Percentiles rank a stretch among this genome's conserved stretches.
These are phyloP conservation scores for Psilocybe tampanensis DNA, from an alignment of 768 basidiomycete genomes.

Conservation along the genomic window DNA sequence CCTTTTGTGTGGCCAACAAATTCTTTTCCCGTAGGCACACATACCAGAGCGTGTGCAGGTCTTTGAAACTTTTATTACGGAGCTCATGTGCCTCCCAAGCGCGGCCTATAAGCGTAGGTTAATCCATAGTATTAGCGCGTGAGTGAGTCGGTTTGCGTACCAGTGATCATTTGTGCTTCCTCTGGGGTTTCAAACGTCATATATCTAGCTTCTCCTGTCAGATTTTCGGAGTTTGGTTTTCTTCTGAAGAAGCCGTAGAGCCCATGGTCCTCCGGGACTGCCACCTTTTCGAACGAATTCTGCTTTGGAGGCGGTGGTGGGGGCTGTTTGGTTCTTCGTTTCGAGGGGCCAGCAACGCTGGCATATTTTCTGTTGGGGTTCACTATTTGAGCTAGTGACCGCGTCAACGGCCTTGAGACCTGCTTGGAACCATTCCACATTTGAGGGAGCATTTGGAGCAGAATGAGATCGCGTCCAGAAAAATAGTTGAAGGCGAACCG, in stretches of 20 bases:
- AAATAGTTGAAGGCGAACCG: not conserved
- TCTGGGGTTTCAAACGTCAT: constrained; percentile 47
- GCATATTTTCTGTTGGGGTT: constrained; percentile 3
- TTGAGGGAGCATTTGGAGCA: constrained; percentile 19
- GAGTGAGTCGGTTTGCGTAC: constrained; percentile 19
- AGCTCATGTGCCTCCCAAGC: constrained; percentile 88
- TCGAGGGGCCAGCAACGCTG: constrained; percentile 12
- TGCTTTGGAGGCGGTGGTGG: constrained; percentile 7
- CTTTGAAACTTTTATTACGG: constrained; percentile 87
- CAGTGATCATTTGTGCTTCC: constrained; percentile 28
- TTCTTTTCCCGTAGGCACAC: constrained; percentile 87
- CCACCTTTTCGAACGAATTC: constrained; percentile 24
- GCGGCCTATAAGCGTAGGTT: constrained; percentile 57
- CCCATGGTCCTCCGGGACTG: constrained; percentile 64
- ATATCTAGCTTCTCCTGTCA: constrained; percentile 49
- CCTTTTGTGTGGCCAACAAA: constrained; percentile 83
- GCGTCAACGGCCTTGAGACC: constrained; percentile 13
- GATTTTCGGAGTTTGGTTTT: constrained; percentile 42
- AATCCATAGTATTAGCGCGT: constrained; percentile 8
- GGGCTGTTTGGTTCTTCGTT: constrained; percentile 2
- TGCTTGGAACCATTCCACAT: constrained; percentile 17
- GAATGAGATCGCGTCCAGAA: not conserved
- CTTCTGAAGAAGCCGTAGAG: constrained; percentile 77
- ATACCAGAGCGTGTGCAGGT: constrained; percentile 96
- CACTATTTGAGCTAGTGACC: constrained; percentile 30